A percentile compares a stretch with the other conserved stretches of the same genome.
These are phyloP conservation scores for Xylogone sp. DNA, from an alignment of 2,329 filamentous ascomycete species.

Conservation along the genomic window DNA sequence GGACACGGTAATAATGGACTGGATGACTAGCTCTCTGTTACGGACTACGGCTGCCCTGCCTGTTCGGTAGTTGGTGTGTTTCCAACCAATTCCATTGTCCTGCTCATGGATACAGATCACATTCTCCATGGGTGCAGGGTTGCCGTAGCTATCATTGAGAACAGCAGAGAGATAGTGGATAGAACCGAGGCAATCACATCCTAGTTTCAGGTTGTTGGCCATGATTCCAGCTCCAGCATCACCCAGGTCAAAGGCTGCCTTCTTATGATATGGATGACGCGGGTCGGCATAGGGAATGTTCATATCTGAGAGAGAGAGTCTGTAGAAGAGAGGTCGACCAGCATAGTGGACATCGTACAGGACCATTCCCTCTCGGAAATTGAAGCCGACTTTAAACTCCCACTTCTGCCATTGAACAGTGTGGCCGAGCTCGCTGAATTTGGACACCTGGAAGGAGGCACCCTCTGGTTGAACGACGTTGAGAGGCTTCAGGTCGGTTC, in stretches of 20 bases:
- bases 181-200: slow-evolving; percentile 67
- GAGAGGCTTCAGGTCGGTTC: slow-evolving; percentile 60
- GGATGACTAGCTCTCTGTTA: slow-evolving; percentile 62
- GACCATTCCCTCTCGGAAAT: slow-evolving; percentile 62
- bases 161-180: slow-evolving; percentile 64
- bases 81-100: slow-evolving; percentile 63
- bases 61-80: slow-evolving; percentile 67
- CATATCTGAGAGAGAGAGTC: slow-evolving; percentile 64
- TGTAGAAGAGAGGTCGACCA: slow-evolving; percentile 61
- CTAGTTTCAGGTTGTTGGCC: slow-evolving; percentile 66
- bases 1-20: slow-evolving; percentile 66
- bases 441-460: slow-evolving; percentile 52
- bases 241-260: slow-evolving; percentile 67
- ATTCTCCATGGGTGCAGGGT: slow-evolving; percentile 57
- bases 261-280: slow-evolving; percentile 64
- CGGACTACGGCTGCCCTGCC: slow-evolving; percentile 59
- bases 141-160: slow-evolving; percentile 56
- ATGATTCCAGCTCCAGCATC: slow-evolving; percentile 64
- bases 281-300: slow-evolving; percentile 58
- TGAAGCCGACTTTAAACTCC: slow-evolving; percentile 58
- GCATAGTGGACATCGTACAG: slow-evolving; percentile 64
- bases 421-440: slow-evolving; percentile 48
- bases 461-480: slow-evolving; percentile 63
- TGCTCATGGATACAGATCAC: slow-evolving; percentile 69
- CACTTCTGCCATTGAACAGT: slow-evolving; percentile 64